Conservation (phyloP, 2,329 filamentous ascomycete genomes). For the Fusarium sp. region DNA sequence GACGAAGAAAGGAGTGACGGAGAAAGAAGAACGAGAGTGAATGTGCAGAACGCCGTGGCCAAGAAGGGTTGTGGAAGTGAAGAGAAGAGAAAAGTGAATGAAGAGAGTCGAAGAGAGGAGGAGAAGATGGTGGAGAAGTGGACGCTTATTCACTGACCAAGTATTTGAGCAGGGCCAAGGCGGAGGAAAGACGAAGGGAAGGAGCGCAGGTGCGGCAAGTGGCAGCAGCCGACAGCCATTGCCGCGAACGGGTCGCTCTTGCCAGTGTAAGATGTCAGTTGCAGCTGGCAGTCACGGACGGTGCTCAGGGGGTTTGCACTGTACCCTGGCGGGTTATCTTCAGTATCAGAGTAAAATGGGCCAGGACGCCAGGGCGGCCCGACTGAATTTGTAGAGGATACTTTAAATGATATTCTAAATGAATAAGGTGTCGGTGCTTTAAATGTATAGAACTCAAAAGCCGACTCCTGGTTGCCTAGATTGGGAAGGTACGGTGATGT, state of each 20-base stretch:
- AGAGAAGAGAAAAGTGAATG: slow-evolving; percentile 23
- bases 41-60: slow-evolving; percentile 33
- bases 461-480: background rate
- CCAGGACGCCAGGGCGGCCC: background rate
- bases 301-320: slow-evolving; percentile 1
- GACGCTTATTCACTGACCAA: slow-evolving; percentile 47
- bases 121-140: slow-evolving; percentile 24
- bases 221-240: slow-evolving; percentile 32
- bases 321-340: background rate
- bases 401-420: background rate
- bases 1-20: slow-evolving; percentile 44
- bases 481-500: background rate
- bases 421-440: background rate
- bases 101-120: slow-evolving; percentile 20
- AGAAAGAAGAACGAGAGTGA: slow-evolving; percentile 48
- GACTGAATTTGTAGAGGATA: background rate
- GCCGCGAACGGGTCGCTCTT: slow-evolving; percentile 22
- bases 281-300: slow-evolving; percentile 19
- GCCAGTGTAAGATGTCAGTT: slow-evolving; percentile 3
- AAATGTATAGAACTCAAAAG: background rate
- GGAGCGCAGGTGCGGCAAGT: slow-evolving; percentile 31
- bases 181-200: slow-evolving; percentile 38
- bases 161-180: slow-evolving; percentile 36
- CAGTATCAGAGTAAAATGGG: background rate
- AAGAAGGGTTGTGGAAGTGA: slow-evolving; percentile 35